phyloP scores from a whole-genome alignment of 2,329 filamentous ascomycete genomes.

The Fusarium stilboides region DNA sequence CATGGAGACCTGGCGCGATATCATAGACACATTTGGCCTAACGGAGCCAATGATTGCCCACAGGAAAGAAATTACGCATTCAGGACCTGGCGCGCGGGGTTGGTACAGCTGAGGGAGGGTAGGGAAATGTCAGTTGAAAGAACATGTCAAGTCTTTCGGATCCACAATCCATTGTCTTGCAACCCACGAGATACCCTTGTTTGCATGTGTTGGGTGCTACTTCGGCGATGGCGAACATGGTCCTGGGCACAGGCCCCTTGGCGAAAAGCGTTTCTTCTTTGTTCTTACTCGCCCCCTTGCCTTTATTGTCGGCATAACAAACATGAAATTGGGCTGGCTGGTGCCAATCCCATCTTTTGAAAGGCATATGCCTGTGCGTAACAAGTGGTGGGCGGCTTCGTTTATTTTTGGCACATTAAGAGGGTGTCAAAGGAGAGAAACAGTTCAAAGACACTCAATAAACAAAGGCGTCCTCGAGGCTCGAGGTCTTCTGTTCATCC shows the following conservation, averaged over 20 bases:
- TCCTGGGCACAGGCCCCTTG: slow-evolving; percentile 14
- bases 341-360: slow-evolving; percentile 20
- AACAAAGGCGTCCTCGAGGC: slow-evolving; percentile 25
- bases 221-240: slow-evolving; percentile 24
- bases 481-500: neutral
- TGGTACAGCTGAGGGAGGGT: slow-evolving; percentile 72
- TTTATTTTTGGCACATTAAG: slow-evolving; percentile 28
- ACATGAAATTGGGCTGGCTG: neutral
- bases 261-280: slow-evolving; percentile 27
- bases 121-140: slow-evolving; percentile 1
- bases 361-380: slow-evolving; percentile 1
- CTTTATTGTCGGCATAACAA: neutral
- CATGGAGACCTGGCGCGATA: slow-evolving; percentile 83
- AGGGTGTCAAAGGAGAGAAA: slow-evolving; percentile 20
- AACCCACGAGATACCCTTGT: slow-evolving; percentile 12
- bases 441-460: slow-evolving; percentile 23
- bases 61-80: slow-evolving; percentile 71
- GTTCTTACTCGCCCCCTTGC: slow-evolving; percentile 13
- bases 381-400: slow-evolving; percentile 7
- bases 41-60: slow-evolving; percentile 88
- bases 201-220: slow-evolving; percentile 7
- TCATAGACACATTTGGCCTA: slow-evolving; percentile 84
- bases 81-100: slow-evolving; percentile 69
- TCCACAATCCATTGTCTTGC: slow-evolving; percentile 21
- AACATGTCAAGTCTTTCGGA: slow-evolving; percentile 4